These are phyloP conservation scores for Rhizopogon vinicolor DNA, from an alignment of 768 basidiomycete genomes.

Conservation along the genomic window DNA sequence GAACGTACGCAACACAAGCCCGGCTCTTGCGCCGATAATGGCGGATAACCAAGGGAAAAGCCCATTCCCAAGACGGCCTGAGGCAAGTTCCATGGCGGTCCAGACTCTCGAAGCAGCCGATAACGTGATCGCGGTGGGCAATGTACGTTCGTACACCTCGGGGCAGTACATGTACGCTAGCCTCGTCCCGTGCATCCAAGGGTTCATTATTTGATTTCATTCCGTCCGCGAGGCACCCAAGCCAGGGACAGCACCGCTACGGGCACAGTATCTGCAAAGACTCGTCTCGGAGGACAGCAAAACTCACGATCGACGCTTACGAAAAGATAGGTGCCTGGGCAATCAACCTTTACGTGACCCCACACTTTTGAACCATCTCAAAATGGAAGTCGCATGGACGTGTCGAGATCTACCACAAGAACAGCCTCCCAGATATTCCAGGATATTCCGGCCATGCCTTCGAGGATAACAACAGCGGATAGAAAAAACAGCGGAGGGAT, in stretches of 20 bases:
- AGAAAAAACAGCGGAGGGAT: not conserved
- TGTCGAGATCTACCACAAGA: not conserved
- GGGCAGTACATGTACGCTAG: not conserved
- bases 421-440: not conserved
- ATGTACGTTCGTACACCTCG: not conserved
- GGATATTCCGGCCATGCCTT: not conserved
- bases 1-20: not conserved
- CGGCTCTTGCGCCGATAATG: not conserved
- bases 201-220: not conserved
- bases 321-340: not conserved
- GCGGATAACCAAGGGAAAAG: not conserved
- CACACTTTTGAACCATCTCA: not conserved
- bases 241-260: not conserved
- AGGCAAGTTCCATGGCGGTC: not conserved
- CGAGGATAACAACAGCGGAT: not conserved
- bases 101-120: not conserved
- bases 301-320: slow-evolving; percentile 3
- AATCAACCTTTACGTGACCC: slow-evolving; percentile 1
- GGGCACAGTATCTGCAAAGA: not conserved
- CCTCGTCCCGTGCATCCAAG: not conserved
- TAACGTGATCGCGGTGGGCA: not conserved
- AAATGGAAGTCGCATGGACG: not conserved
- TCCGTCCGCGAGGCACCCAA: slow-evolving; percentile 4
- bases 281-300: not conserved
- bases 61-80: not conserved